Base-by-base conservation (phyloP, 2,329 filamentous ascomycete species). In the Talaromyces sp. region DNA sequence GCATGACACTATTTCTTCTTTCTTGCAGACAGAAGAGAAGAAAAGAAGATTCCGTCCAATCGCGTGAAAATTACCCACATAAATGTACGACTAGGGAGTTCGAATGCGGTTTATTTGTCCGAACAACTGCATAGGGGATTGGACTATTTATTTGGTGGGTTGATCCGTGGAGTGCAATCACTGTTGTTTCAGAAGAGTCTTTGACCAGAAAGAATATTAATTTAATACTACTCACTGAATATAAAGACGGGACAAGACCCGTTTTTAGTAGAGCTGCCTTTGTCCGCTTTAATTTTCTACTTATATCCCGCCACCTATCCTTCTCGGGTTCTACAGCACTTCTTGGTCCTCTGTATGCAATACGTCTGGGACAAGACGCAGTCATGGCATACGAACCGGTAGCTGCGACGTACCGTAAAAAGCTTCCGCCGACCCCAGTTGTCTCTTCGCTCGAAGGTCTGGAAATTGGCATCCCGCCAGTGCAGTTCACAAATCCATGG, bases 401-500 rank as follows among this genome's bases (percentile, higher is more conserved):
- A 41, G 64, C 61, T 9, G 65, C 63, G 46, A 53, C 63, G 35
- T 59, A 64, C 24, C 52, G 61, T 32, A 67, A 70, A 52, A 67
- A 66, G 56, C 64, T 71, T 31, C 73, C 73, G 8, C 73, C 73
- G 24, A 65, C 74, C 24, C 68, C 68, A 48, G 70, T 69, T 2
- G 74, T 71, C 26, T 69, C 66, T 38, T 75, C 74, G 9, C 67
- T 75, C 9, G 71, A 74, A 63, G 74, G 73, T 10, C 63, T 76
- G 27, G 74, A 76, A 56, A 67, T 67, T 59, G 72, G 73, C 7
- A 63, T 76, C 10, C 73, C 72, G 26, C 73, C 73, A 10, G 62
- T 57, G 9, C 48, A 48, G n/a, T 64, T 66, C 65, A 46, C 64
- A 71, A 54, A 67, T 70, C 19, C 70, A 54, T 59, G 61, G 55